phyloP scores from a whole-genome alignment of 352 stramenopile species.

The Phytopythium boreale region DNA sequence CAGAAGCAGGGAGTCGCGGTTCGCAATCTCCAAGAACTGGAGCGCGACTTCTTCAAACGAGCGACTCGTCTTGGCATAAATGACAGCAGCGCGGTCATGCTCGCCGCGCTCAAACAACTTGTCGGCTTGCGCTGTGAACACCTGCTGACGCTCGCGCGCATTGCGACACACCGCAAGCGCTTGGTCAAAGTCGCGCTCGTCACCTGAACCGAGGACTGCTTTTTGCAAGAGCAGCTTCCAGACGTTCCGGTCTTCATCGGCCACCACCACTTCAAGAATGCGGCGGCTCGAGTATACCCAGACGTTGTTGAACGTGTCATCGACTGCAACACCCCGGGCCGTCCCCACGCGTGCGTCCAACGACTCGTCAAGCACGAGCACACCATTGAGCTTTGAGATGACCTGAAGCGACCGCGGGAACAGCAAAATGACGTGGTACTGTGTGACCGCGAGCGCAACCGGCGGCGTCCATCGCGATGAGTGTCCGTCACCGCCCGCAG shows the following conservation, averaged over 20 bases:
- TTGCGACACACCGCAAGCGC: constrained; percentile 85
- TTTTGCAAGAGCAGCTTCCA: constrained; percentile 92
- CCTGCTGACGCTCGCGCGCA: constrained; percentile 74
- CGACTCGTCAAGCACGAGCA: constrained; percentile 82
- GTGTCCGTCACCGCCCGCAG: constrained; percentile 14
- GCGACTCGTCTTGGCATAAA: constrained; percentile 88
- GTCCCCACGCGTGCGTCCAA: constrained; percentile 79
- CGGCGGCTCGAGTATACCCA: constrained; percentile 82
- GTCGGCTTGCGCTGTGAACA: constrained; percentile 88
- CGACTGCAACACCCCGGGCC: constrained; percentile 56
- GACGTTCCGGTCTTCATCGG: constrained; percentile 89
- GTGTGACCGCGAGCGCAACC: constrained; percentile 84
- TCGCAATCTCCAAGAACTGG: constrained; percentile 89
- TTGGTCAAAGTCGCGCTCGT: constrained; percentile 88
- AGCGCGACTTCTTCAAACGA: constrained; percentile 91
- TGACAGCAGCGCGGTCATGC: constrained; percentile 80
- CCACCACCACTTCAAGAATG: constrained; percentile 75
- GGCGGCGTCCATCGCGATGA: constrained; percentile 51
- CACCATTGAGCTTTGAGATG: constrained; percentile 84
- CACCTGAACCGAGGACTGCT: constrained; percentile 56
- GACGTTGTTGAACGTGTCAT: constrained; percentile 81
- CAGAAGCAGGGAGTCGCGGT: constrained; percentile 73
- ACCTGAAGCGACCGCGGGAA: constrained; percentile 81
- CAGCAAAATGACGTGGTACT: constrained; percentile 91
- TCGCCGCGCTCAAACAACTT: constrained; percentile 87